Percentiles rank a stretch among this genome's conserved stretches.
phyloP scores from a whole-genome alignment of 768 basidiomycete species.

The Candolleomyces eurysporus region DNA sequence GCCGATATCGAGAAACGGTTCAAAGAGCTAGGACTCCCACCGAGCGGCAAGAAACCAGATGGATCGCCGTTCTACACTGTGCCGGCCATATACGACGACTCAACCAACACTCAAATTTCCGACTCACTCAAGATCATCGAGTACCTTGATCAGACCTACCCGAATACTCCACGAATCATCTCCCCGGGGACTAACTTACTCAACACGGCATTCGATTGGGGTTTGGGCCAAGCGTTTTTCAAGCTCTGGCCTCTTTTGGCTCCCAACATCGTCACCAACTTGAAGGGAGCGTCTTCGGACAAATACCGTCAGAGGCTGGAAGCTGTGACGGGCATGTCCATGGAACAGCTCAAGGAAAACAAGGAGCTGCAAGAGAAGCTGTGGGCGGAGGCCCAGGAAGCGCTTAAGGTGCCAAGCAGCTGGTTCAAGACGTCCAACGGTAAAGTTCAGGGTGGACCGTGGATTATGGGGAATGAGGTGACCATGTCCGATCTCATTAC shows the following conservation, averaged over 20 bases:
- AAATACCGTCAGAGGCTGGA: neutral
- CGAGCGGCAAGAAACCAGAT: constrained; percentile 1
- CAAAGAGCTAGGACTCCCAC: constrained; percentile 3
- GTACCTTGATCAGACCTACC: constrained; percentile 11
- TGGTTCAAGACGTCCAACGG: too few species aligned
- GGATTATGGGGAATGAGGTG: neutral
- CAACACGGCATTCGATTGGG: constrained; percentile 4
- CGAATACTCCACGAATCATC: constrained; percentile 2
- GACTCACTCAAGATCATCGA: constrained; percentile 9
- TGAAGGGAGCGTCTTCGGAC: neutral
- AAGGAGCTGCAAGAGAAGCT: neutral
- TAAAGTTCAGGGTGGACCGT: neutral
- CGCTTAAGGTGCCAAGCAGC: neutral
- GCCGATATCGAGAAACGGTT: constrained; percentile 5
- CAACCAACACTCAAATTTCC: constrained; percentile 1
- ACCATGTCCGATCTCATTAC: neutral
- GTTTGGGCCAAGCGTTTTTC: neutral
- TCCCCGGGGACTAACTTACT: neutral
- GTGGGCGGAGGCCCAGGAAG: neutral
- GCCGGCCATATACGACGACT: constrained; percentile 9
- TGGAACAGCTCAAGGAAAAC: neutral
- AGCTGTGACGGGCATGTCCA: neutral
- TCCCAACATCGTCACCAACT: neutral
- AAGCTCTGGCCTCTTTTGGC: neutral
- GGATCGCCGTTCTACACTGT: constrained; percentile 6